Percentiles rank a stretch among this genome's conserved stretches.
phyloP scores from a whole-genome alignment of 129 eudicot genomes.

The Chrysanthemum lavandulifolium region DNA sequence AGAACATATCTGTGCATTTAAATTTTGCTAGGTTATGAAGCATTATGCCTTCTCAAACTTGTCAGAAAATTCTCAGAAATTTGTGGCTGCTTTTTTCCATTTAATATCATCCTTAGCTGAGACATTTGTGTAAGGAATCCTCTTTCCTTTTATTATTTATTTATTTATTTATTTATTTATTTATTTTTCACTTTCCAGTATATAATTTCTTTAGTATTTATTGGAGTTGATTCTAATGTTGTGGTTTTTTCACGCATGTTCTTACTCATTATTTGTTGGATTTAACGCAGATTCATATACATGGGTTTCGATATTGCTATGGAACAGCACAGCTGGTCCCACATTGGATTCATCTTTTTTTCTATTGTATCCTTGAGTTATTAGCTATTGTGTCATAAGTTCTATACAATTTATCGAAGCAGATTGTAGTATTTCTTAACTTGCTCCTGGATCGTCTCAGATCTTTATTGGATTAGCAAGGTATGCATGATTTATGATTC shows the following conservation, averaged over 20 bases:
- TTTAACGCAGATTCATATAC: conserved; percentile 82
- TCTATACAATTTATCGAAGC: conserved; percentile 21
- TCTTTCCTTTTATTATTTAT: conserved; percentile 2
- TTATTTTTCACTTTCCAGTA: conserved; percentile 7
- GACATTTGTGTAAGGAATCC: conserved; percentile 79
- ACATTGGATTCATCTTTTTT: conserved; percentile 92
- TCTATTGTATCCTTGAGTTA: conserved; percentile 88
- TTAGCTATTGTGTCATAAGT: conserved; percentile 15
- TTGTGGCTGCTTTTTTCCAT: conserved; percentile 97
- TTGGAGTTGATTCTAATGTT: neutral
- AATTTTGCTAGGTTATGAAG: conserved; percentile 82
- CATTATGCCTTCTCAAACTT: conserved; percentile 85
- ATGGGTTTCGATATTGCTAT: conserved; percentile 99
- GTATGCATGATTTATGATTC: conserved; percentile 35
- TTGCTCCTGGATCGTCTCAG: conserved; percentile 44
- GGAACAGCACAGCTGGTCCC: conserved; percentile 99
- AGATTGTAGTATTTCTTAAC: conserved; percentile 49
- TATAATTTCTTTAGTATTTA: conserved; percentile 8
- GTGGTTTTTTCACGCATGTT: neutral
- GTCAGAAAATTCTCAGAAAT: conserved; percentile 88
- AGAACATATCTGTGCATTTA: conserved; percentile 1
- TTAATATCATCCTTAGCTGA: conserved; percentile 98
- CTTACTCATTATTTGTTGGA: neutral
- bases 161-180: no score
- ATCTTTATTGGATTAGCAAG: conserved; percentile 90